Evolutionary conservation across 805 yeast genomes (phyloP).

Genomic region (Kurtzmaniella cleridarum): DNA sequence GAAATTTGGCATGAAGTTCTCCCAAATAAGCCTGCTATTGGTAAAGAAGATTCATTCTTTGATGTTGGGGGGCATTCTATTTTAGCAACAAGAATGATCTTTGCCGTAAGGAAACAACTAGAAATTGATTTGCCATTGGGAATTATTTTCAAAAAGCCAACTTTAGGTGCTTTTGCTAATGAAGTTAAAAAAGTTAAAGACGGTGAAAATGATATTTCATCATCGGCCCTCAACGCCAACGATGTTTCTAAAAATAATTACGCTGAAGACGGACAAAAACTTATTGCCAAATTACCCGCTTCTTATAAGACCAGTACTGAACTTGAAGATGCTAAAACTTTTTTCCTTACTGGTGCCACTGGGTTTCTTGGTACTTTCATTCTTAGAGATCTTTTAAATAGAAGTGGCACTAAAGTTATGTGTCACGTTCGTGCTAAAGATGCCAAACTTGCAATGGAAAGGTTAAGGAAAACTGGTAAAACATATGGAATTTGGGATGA

Average conservation of each 20-base stretch:
- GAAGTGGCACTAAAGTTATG: constrained; percentile 49
- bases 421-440: constrained; percentile 90
- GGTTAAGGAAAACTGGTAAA: constrained; percentile 68
- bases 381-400: constrained; percentile 63
- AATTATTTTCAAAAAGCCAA: constrained; percentile 83
- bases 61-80: constrained; percentile 98
- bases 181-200: constrained; percentile 58
- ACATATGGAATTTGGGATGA: constrained; percentile 82
- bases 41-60: constrained; percentile 84
- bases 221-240: no score
- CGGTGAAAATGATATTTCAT: constrained; percentile 42
- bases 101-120: constrained; percentile 75
- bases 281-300: constrained; percentile 39
- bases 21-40: constrained; percentile 79
- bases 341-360: constrained; percentile 91
- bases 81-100: constrained; percentile 94
- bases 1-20: constrained; percentile 83
- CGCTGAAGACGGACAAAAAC: constrained; percentile 63
- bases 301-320: constrained; percentile 34
- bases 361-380: constrained; percentile 95
- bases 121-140: constrained; percentile 85
- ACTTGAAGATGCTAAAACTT: constrained; percentile 39
- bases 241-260: constrained; percentile 32
- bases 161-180: constrained; percentile 70
- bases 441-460: constrained; percentile 62